A percentile compares a stretch with the other conserved stretches of the same genome.
Conservation (phyloP, 163 green algal genomes). For the Smithsoniella earleae region DNA sequence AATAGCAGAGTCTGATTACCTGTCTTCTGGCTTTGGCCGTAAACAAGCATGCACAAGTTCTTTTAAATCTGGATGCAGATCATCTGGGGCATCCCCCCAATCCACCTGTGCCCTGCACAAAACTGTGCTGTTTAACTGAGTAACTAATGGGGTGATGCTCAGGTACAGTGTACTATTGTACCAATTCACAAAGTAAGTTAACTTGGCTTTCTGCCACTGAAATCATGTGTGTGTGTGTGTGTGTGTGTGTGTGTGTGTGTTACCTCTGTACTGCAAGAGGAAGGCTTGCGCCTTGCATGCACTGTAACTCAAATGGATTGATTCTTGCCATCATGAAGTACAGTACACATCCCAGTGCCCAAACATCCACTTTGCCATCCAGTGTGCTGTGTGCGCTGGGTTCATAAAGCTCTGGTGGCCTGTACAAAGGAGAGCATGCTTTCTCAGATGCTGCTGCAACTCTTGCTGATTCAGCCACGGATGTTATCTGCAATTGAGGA, state of each 20-base stretch:
- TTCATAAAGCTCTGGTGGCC: conserved; percentile 14
- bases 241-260: background rate
- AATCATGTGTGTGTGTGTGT: no score
- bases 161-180: no score
- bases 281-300: conserved; percentile 11
- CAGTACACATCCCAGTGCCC: conserved; percentile 10
- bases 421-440: conserved; percentile 16
- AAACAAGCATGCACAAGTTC: conserved; percentile 26
- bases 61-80: conserved; percentile 25
- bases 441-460: background rate
- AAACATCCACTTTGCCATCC: background rate
- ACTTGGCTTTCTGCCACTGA: no score
- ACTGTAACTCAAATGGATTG: conserved; percentile 19
- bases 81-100: background rate
- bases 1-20: no score
- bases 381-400: background rate
- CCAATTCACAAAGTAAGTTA: no score
- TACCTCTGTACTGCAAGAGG: conserved; percentile 6
- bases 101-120: conserved; percentile 4
- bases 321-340: conserved; percentile 21
- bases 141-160: no score
- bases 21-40: background rate
- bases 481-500: background rate
- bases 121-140: no score
- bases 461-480: background rate